phyloP scores from a whole-genome alignment of 345 rosid genomes.

The Lumnitzera racemosa region DNA sequence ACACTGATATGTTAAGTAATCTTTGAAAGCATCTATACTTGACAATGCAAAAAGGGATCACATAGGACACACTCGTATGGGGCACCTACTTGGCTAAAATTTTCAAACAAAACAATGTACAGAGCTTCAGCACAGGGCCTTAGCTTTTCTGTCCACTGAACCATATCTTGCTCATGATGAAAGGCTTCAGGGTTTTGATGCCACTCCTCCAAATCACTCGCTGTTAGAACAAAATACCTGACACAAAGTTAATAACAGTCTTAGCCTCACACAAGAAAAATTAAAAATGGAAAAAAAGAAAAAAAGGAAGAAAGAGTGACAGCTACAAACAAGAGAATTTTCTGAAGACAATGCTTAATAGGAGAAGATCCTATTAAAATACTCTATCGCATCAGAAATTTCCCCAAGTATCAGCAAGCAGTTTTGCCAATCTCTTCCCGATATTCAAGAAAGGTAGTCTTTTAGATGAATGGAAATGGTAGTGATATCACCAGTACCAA shows the following conservation, averaged over 20 bases:
- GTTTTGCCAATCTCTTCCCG: too few species aligned
- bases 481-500: too few species aligned
- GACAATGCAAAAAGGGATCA: background rate
- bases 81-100: slow-evolving; percentile 82
- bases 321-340: background rate
- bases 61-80: slow-evolving; percentile 8
- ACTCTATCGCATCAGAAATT: too few species aligned
- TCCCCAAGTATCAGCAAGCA: too few species aligned
- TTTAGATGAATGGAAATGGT: too few species aligned
- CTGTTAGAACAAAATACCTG: slow-evolving; percentile 92
- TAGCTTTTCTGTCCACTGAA: slow-evolving; percentile 97
- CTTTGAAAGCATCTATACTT: slow-evolving; percentile 8
- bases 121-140: slow-evolving; percentile 98
- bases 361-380: too few species aligned
- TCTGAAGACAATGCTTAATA: too few species aligned
- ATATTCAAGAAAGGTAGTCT: too few species aligned
- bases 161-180: slow-evolving; percentile 98
- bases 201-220: slow-evolving; percentile 88
- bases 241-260: slow-evolving; percentile 17
- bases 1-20: background rate
- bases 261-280: slow-evolving; percentile 10
- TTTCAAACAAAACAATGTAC: slow-evolving; percentile 94
- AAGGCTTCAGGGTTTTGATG: slow-evolving; percentile 90
- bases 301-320: background rate
- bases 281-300: background rate